Evolutionary conservation across 768 basidiomycete genomes (phyloP).

Genomic region (Candolleomyces efflorescens): DNA sequence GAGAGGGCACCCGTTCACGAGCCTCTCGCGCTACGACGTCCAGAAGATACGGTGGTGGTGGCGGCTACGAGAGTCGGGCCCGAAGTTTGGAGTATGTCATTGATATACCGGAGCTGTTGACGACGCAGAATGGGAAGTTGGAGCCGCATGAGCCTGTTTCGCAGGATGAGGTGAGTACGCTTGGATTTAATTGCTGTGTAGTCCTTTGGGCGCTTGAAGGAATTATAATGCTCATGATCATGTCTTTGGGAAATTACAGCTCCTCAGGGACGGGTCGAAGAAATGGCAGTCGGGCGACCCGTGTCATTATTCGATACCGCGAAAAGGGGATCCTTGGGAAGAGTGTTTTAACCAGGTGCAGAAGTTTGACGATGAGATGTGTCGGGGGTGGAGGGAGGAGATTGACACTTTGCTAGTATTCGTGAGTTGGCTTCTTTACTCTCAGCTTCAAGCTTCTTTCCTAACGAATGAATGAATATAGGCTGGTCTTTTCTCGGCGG

Average conservation of each 20-base stretch:
- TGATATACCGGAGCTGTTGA: not conserved
- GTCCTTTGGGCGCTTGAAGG: not conserved
- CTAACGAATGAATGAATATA: not conserved
- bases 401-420: slow-evolving; percentile 14
- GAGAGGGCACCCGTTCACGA: too few species aligned
- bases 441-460: not conserved
- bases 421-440: not conserved
- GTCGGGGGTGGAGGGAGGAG: slow-evolving; percentile 18
- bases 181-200: not conserved
- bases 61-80: too few species aligned
- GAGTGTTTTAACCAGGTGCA: slow-evolving; percentile 13
- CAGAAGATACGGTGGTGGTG: too few species aligned
- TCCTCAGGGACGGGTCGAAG: not conserved
- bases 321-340: slow-evolving; percentile 15
- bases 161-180: not conserved
- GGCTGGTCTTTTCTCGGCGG: slow-evolving; percentile 13
- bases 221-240: too few species aligned
- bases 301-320: slow-evolving; percentile 5
- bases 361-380: slow-evolving; percentile 12
- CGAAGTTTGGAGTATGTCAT: not conserved
- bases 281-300: slow-evolving; percentile 4
- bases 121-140: not conserved
- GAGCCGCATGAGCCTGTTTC: not conserved
- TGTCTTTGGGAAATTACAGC: too few species aligned
- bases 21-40: too few species aligned